Evolutionary conservation across 2,329 filamentous ascomycete species (phyloP), one percentile per base, ranked within the genome.

Genomic region (Plectosphaerella plurivora): DNA sequence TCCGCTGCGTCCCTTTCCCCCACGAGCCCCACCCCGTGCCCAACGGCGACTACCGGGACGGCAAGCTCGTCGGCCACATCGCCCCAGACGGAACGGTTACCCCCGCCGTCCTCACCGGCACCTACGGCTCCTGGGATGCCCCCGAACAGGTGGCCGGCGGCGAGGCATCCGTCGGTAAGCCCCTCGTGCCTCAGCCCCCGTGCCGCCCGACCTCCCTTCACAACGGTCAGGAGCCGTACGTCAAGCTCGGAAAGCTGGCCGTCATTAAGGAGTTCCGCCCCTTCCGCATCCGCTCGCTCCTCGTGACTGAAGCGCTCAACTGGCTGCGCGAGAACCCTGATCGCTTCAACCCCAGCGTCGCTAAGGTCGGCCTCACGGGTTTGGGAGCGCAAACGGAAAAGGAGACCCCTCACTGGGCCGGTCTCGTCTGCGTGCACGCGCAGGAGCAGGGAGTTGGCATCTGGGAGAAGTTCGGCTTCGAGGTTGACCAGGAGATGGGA

Each of bases 1-100:
- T 96, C 54, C 84, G 92, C 20, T 75, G 95, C 11, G 88, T 96
- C 0, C 91, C 91, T 0, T 91, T 91, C 49, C 90, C 89, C 2
- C 88, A 95, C 61, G 72, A 74, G 10, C 74, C 83, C 33, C 83
- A 93, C 68, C 83, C 84, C 44, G 63, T 73, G 57, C 63, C 68
- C 0, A 81, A 77, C 5, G 77, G 71, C 6, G 63, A 63, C 24
- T 83, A 83, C 62, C 69, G 73, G 54, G 70, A 75, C 55, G 73
- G 74, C 36, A 60, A 67, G 14, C 61, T 78, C 25, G 60, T 68
- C 53, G 62, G 59, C 20, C 60, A 65, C 39, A 57, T 55, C 20
- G 58, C 53, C 8, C 33, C 51, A 3, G 44, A 46, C 11, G 44
- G 22, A 22, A 41, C 20, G 4, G 25, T 46, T 8, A 46, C 14